phyloP scores from a whole-genome alignment of 2,329 filamentous ascomycete genomes.

The Colletotrichum falcatum region DNA sequence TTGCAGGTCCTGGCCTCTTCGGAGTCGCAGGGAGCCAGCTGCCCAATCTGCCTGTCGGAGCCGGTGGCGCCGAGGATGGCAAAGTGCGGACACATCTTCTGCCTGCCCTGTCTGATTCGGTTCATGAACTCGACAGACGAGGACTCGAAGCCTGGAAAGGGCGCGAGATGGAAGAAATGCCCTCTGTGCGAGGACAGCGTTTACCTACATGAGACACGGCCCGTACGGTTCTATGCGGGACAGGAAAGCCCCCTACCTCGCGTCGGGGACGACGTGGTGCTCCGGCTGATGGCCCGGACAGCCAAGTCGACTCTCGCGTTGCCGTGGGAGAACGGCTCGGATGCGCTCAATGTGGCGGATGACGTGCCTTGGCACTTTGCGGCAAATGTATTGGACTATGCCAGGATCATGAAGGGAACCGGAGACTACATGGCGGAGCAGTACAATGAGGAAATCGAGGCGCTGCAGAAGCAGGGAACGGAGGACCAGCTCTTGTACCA shows the following conservation, averaged over 20 bases:
- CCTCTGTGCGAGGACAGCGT: constrained; percentile 95
- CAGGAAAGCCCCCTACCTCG: constrained; percentile 85
- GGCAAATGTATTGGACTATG: constrained; percentile 94
- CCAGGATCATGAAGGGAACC: constrained; percentile 93
- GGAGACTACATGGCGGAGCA: constrained; percentile 87
- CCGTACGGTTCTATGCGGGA: constrained; percentile 90
- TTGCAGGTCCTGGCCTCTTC: constrained; percentile 92
- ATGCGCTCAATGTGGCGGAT: constrained; percentile 75
- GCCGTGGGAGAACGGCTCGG: constrained; percentile 81
- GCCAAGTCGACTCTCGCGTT: constrained; percentile 87
- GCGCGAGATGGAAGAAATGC: constrained; percentile 90
- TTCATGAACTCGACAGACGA: constrained; percentile 93
- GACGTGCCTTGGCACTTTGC: constrained; percentile 96
- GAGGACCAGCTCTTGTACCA: constrained; percentile 93
- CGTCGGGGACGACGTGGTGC: constrained; percentile 88
- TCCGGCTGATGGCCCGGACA: constrained; percentile 85
- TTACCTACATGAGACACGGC: constrained; percentile 90
- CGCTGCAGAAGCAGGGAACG: constrained; percentile 80
- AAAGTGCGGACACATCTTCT: constrained; percentile 97
- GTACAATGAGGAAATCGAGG: constrained; percentile 81
- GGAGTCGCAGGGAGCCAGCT: constrained; percentile 88
- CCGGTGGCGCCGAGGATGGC: constrained; percentile 97
- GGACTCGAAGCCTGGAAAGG: constrained; percentile 75
- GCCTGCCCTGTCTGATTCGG: constrained; percentile 89
- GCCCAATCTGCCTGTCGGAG: constrained; percentile 93